Percentiles rank a stretch among this genome's conserved stretches.
Evolutionary conservation across 2,329 filamentous ascomycete genomes (phyloP).

Genomic region (Aspergillus jensenii): DNA sequence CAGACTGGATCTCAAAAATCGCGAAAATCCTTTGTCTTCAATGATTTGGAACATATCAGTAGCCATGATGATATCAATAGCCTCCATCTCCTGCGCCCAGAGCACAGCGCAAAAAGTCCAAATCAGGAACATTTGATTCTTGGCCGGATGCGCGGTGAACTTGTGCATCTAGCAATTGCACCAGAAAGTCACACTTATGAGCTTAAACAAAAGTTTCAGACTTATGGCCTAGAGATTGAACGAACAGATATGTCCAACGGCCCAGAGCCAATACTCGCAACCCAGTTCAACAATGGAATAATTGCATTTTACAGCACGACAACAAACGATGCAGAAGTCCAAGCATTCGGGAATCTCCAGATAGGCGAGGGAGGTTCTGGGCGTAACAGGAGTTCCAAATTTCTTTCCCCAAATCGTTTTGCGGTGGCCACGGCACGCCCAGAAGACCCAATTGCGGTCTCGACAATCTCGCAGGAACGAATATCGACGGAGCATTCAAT

Average conservation of each 20-base stretch:
- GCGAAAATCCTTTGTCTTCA: constrained; percentile 53
- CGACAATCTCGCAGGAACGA: constrained; percentile 49
- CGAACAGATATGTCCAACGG: constrained; percentile 49
- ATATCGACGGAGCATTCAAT: constrained; percentile 37
- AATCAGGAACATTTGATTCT: constrained; percentile 52
- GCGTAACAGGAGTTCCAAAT: constrained; percentile 52
- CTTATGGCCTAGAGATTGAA: constrained; percentile 45
- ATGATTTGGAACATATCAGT: constrained; percentile 50
- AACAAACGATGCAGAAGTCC: constrained; percentile 30
- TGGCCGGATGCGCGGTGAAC: constrained; percentile 56
- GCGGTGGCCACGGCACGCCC: constrained; percentile 51
- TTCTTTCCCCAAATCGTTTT: constrained; percentile 51
- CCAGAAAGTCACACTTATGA: constrained; percentile 28
- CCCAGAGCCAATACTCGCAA: constrained; percentile 48
- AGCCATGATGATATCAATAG: constrained; percentile 61
- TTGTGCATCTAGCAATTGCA: constrained; percentile 43
- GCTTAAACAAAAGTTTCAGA: constrained; percentile 44
- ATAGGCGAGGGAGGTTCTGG: constrained; percentile 19
- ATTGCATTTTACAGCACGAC: constrained; percentile 49
- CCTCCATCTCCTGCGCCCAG: constrained; percentile 52
- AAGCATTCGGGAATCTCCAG: constrained; percentile 36
- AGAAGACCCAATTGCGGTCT: constrained; percentile 50
- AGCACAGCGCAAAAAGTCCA: constrained; percentile 33
- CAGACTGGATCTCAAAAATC: constrained; percentile 37
- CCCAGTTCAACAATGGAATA: constrained; percentile 50